A percentile compares a stretch with the other conserved stretches of the same genome.
phyloP scores from a whole-genome alignment of 2,329 filamentous ascomycete genomes.

The Calonectria honghensis region DNA sequence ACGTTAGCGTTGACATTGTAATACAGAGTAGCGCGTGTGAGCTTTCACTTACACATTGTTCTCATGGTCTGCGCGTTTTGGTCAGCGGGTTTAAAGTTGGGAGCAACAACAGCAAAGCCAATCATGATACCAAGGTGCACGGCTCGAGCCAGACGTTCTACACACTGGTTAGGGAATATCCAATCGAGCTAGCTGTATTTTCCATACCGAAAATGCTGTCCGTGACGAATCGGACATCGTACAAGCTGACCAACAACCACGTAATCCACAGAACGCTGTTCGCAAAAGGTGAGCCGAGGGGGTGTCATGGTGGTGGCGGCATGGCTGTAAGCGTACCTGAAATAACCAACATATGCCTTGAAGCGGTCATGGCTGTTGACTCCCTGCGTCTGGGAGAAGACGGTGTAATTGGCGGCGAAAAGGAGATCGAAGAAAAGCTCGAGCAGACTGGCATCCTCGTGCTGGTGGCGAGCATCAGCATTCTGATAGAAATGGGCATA shows the following conservation, averaged over 20 bases:
- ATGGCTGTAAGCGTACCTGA: conserved; percentile 51
- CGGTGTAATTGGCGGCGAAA: conserved; percentile 77
- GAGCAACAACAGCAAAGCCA: conserved; percentile 77
- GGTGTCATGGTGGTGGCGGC: neutral
- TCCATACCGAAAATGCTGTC: conserved; percentile 75
- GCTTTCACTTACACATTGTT: conserved; percentile 61
- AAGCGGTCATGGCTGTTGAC: conserved; percentile 59
- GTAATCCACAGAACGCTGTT: conserved; percentile 78
- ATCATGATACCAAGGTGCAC: conserved; percentile 79
- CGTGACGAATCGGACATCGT: conserved; percentile 79
- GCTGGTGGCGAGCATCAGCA: conserved; percentile 43
- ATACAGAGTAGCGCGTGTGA: no score
- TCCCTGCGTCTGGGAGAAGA: conserved; percentile 66
- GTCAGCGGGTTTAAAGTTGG: conserved; percentile 63
- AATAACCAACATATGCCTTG: conserved; percentile 61
- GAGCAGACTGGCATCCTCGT: conserved; percentile 60
- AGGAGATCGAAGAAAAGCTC: conserved; percentile 64
- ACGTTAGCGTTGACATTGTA: neutral
- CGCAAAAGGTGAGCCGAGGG: neutral
- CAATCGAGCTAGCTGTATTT: neutral
- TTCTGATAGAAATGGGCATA: neutral
- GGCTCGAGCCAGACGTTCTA: conserved; percentile 73
- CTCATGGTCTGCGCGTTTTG: conserved; percentile 63
- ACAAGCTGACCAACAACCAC: conserved; percentile 79
- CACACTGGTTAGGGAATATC: neutral